phyloP scores from a whole-genome alignment of 2,329 filamentous ascomycete species.

The Pestalotiopsis sp. region DNA sequence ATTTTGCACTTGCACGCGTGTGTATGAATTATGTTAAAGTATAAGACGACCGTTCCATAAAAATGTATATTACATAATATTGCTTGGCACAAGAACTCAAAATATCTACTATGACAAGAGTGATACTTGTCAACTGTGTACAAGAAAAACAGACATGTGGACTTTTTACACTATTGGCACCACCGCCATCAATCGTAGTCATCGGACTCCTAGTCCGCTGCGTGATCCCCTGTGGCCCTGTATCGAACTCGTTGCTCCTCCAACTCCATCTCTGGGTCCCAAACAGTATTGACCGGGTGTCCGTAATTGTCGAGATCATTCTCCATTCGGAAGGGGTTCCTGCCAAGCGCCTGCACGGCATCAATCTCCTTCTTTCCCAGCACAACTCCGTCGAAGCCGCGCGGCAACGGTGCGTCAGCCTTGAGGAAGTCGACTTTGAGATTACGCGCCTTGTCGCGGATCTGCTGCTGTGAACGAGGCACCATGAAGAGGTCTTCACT shows the following conservation, averaged over 20 bases:
- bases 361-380: slow-evolving; percentile 51
- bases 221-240: neutral
- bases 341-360: slow-evolving; percentile 39
- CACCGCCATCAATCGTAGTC: neutral
- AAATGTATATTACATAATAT: neutral
- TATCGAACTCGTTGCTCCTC: neutral
- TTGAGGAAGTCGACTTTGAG: slow-evolving; percentile 54
- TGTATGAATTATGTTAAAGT: neutral
- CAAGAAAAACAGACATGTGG: too few species aligned
- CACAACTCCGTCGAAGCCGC: slow-evolving; percentile 49
- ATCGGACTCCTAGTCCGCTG: neutral
- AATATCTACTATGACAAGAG: neutral
- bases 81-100: neutral
- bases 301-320: slow-evolving; percentile 42
- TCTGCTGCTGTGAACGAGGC: slow-evolving; percentile 52
- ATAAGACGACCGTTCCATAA: neutral
- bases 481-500: slow-evolving; percentile 38
- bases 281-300: slow-evolving; percentile 36
- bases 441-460: slow-evolving; percentile 59
- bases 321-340: slow-evolving; percentile 51
- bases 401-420: slow-evolving; percentile 43
- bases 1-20: neutral
- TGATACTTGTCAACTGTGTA: too few species aligned
- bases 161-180: too few species aligned
- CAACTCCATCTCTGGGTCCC: slow-evolving; percentile 10